Conservation (phyloP, 2,329 filamentous ascomycete species). For the Hawksworthiomyces lignivorus region DNA sequence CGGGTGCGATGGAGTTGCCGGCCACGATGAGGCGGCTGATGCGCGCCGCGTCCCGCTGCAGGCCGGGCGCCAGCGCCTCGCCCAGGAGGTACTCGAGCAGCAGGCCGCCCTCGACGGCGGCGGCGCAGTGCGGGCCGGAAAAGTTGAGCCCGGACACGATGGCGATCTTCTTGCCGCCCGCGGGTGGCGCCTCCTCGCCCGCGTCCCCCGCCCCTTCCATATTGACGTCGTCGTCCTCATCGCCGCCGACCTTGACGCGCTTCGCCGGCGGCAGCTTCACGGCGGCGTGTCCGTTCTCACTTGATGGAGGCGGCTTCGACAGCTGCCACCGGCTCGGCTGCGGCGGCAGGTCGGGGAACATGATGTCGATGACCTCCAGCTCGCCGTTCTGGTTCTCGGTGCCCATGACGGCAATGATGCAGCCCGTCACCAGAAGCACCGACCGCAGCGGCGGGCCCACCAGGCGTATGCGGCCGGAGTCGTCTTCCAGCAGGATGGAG, state of each 20-base stretch:
- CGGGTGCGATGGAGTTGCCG: constrained; percentile 67
- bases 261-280: constrained; percentile 12
- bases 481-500: constrained; percentile 78
- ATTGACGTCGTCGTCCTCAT: constrained; percentile 29
- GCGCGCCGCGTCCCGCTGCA: constrained; percentile 52
- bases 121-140: constrained; percentile 62
- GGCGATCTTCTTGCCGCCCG: constrained; percentile 54
- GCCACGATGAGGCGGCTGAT: constrained; percentile 87
- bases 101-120: constrained; percentile 68
- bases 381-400: constrained; percentile 89
- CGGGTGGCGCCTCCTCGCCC: constrained; percentile 18
- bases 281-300: constrained; percentile 23
- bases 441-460: constrained; percentile 62
- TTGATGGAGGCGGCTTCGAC: constrained; percentile 37
- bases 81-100: constrained; percentile 83
- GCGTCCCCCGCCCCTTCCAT: constrained; percentile 23
- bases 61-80: constrained; percentile 57
- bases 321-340: constrained; percentile 76
- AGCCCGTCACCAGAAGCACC: constrained; percentile 78
- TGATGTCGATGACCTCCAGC: constrained; percentile 85
- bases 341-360: constrained; percentile 75
- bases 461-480: constrained; percentile 79
- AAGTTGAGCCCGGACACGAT: constrained; percentile 85
- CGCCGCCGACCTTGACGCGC: constrained; percentile 32
- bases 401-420: constrained; percentile 88